Base-by-base conservation (phyloP, 179 eudicot species). In the Heliamphora ciliata region DNA sequence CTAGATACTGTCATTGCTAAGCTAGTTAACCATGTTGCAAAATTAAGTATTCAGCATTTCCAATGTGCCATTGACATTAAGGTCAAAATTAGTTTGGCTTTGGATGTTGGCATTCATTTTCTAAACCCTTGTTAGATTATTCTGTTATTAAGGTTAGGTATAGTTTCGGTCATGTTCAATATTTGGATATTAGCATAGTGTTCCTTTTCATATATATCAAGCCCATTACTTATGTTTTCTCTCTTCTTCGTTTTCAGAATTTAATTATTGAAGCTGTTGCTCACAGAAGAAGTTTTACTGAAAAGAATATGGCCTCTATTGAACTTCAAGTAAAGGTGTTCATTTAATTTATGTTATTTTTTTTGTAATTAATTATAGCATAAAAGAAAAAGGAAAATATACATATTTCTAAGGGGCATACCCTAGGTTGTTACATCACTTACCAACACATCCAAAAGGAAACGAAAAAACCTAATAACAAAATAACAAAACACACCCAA, bases 271-370 rank as follows among this genome's bases (percentile, higher is more conserved):
- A 92, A 74, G 92, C 96, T 80, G 87, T 91, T 84, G 81, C 88
- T 84, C 48, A 81, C 83, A 87, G 91, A 85, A 90, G 97, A 94
- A 88, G 83, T 81, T 84, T 83, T 87, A 90, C 95, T 82, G 96
- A 90, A 89, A 83, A 83, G 61, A 88, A 86, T 80, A 85, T 96
- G 83, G 81, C 85, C 51, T 85, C 86, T 50, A 83, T 91, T 82
- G 98, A 96, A 89, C 89, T 94, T 80, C 96, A 90, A 55, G 90
- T 88, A 46, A 95, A 95, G 97, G 98, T 94, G 84, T 67, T 68
- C 74, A 85, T 52, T 40, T 52, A 79, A 31, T 59, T 63, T 17
- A 47, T 63, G 8, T 48, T 76, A 71, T 55, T 17, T 6, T 60
- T 46, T 52, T 47, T 31, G 40, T 31, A 31, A 31, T 31, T 31